phyloP scores from a whole-genome alignment of 148 eudicot species.

The Fagopyrum homotropicum region DNA sequence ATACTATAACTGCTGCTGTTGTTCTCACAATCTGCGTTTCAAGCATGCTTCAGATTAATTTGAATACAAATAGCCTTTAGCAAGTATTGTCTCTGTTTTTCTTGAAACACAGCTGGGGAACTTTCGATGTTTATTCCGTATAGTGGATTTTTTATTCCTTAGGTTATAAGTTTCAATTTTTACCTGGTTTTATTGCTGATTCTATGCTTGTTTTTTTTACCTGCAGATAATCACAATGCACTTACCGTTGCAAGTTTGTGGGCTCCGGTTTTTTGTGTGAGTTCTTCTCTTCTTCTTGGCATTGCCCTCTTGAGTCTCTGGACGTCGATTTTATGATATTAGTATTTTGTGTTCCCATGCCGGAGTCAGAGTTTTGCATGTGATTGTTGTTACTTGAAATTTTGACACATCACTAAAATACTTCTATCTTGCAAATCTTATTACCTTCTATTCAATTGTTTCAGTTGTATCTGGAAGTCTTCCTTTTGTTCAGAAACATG shows the following conservation, averaged over 20 bases:
- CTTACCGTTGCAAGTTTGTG: constrained; percentile 71
- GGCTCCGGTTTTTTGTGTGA: constrained; percentile 93
- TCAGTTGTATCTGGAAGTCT: not conserved
- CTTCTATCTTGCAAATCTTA: not conserved
- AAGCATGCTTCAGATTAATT: not conserved
- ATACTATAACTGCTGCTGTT: not conserved
- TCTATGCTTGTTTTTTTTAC: constrained; percentile 8
- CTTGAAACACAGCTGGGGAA: not conserved
- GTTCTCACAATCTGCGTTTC: not conserved
- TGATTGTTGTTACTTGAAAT: not conserved
- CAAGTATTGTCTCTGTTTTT: not conserved
- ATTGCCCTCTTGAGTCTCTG: not conserved
- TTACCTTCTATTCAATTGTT: not conserved
- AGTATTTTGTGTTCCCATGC: not conserved
- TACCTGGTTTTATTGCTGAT: not conserved
- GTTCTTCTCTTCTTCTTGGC: constrained; percentile 22
- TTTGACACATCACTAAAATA: not conserved
- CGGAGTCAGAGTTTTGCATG: not conserved
- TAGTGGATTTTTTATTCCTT: not conserved
- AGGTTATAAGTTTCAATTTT: not conserved
- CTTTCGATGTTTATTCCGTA: too few relatives aligned
- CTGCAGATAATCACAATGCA: constrained; percentile 92
- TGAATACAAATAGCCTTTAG: not conserved
- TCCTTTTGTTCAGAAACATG: not conserved
- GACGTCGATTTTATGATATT: not conserved